Evolutionary conservation across 2,329 filamentous ascomycete species (phyloP).

Genomic region (Tetracladium maxilliforme): DNA sequence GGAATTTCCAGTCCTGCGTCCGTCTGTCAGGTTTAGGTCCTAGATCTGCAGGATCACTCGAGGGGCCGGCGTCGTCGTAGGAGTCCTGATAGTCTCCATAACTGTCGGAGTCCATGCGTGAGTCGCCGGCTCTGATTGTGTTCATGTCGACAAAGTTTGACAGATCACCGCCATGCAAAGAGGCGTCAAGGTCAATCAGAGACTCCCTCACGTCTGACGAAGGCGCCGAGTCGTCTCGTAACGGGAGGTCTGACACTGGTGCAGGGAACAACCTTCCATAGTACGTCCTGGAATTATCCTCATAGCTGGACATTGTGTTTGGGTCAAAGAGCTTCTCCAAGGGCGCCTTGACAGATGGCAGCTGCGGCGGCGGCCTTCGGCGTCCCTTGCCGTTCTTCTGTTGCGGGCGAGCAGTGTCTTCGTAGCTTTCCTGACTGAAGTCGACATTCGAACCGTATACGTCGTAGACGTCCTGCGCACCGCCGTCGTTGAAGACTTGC

Average conservation of each 20-base stretch:
- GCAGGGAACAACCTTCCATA: constrained; percentile 32
- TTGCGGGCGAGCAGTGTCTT: constrained; percentile 23
- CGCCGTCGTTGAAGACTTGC: constrained; percentile 28
- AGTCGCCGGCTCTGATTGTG: constrained; percentile 30
- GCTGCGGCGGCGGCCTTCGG: constrained; percentile 40
- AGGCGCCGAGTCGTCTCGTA: constrained; percentile 39
- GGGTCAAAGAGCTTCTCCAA: constrained; percentile 53
- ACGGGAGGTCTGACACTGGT: constrained; percentile 36
- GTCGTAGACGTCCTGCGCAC: constrained; percentile 42
- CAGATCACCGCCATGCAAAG: constrained; percentile 37
- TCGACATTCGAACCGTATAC: constrained; percentile 44
- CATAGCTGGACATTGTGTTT: constrained; percentile 48
- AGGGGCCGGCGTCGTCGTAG: constrained; percentile 28
- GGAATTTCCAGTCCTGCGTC: constrained; percentile 44
- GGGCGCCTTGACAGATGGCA: constrained; percentile 41
- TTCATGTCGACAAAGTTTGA: constrained; percentile 46
- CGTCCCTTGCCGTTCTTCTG: constrained; percentile 29
- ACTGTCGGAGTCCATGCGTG: constrained; percentile 1
- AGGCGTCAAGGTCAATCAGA: constrained; percentile 49
- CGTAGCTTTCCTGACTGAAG: constrained; percentile 26
- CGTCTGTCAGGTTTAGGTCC: constrained; percentile 33
- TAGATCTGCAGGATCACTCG: constrained; percentile 43
- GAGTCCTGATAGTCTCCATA: no score
- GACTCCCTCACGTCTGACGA: constrained; percentile 39
- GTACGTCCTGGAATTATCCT: constrained; percentile 46